Base-by-base conservation (phyloP, 176 grass and related monocot genomes). In the Zea luxurians region DNA sequence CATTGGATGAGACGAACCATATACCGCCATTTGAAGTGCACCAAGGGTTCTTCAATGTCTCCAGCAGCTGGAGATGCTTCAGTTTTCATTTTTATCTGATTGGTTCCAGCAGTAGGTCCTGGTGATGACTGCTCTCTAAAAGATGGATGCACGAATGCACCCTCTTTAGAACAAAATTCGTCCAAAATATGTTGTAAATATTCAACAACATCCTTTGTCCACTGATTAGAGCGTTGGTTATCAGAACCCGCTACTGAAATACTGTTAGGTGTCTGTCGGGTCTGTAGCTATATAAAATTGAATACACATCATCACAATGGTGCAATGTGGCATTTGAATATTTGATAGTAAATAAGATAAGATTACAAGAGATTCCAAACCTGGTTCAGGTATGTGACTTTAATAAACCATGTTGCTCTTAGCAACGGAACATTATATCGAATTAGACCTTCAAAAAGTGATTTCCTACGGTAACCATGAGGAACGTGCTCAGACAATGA, bases 351-450 rank as follows among this genome's bases (percentile, higher is more conserved):
- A 76, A 57, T 36, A 80, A 72, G 63, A 80, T 45, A 75, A 36
- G 43, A 41, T 43, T 76, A 55, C 52, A 83, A 68, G 52, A 61
- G 61, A 61, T 57, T 81, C 20, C 80, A 82, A 76, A 99, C 96
- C 92, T 99, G 96, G 88, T 99, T 99, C 68, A 99, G 96, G 88
- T 99, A 99, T 37, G 90, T 93, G 66, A 99, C 96, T 93, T 99
- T 99, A 67, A 96, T 90, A 87, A 99, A 99, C 96, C 96, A 99
- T 64, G 96, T 93, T 59, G 96, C 96, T 89, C 96, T 92, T 72
- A 95, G 66, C 78, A 99, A 82, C 6, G 96, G 96, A 48, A 99
- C 76, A 87, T 91, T 96, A 65, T 92, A 86, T 55, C 88, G 90
- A 86, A 83, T 96, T 48, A 99, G 89, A 86, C 89, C 86, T 63